Evolutionary conservation across 179 eudicot genomes (phyloP).

Genomic region (Pouteria campechiana): DNA sequence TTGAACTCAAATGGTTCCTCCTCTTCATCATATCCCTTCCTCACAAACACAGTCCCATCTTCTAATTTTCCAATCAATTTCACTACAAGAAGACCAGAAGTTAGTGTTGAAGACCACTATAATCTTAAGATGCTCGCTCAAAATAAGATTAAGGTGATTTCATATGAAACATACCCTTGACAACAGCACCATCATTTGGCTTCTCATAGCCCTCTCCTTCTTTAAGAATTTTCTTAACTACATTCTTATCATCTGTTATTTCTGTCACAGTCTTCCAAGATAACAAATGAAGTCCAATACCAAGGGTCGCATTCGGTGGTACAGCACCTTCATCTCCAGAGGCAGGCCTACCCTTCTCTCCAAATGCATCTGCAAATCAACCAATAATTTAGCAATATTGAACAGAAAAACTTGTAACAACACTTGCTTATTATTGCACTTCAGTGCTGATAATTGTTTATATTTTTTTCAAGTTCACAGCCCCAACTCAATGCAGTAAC

Average conservation of each 20-base stretch:
- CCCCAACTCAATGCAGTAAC: no score
- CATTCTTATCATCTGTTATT: conserved; percentile 72
- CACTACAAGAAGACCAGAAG: conserved; percentile 32
- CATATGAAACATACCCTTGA: conserved; percentile 35
- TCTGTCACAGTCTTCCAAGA: conserved; percentile 73
- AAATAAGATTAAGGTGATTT: neutral
- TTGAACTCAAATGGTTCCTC: conserved; percentile 66
- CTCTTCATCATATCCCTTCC: conserved; percentile 64
- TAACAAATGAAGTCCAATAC: conserved; percentile 50
- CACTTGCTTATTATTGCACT: no score
- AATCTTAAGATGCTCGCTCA: conserved; percentile 21
- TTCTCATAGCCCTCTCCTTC: conserved; percentile 83
- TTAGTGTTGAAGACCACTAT: conserved; percentile 17
- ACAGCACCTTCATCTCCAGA: conserved; percentile 53
- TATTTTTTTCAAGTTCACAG: no score
- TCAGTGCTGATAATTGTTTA: no score
- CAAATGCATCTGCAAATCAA: conserved; percentile 63
- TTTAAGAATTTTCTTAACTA: conserved; percentile 66
- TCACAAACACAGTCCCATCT: conserved; percentile 69
- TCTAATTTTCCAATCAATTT: conserved; percentile 78
- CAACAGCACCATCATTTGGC: conserved; percentile 81
- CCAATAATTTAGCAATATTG: no score
- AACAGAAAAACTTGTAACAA: no score
- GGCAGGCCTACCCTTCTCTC: conserved; percentile 75
- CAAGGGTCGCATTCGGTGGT: conserved; percentile 68